A percentile compares a stretch with the other conserved stretches of the same genome.
Evolutionary conservation across 225 moss, liverwort and hornwort genomes (phyloP).

Genomic region (Rhytidiadelphus loreus): DNA sequence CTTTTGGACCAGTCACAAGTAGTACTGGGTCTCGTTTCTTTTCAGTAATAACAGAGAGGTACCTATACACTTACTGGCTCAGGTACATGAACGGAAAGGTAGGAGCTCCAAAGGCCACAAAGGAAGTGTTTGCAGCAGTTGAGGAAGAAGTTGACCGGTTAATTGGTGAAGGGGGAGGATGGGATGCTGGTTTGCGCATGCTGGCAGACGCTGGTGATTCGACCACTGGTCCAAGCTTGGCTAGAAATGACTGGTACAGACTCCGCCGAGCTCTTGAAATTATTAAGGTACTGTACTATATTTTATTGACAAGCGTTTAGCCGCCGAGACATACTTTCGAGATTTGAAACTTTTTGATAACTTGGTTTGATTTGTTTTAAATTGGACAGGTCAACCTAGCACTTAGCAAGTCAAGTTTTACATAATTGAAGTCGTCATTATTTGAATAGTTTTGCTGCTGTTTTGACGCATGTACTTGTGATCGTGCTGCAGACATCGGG

Average conservation of each 20-base stretch:
- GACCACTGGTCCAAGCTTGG: constrained; percentile 56
- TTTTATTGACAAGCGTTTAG: background rate
- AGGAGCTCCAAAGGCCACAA: constrained; percentile 78
- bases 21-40: background rate
- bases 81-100: constrained; percentile 94
- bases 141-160: constrained; percentile 52
- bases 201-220: constrained; percentile 78
- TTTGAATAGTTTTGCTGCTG: background rate
- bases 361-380: background rate
- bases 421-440: background rate
- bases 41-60: background rate
- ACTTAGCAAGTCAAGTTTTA: background rate
- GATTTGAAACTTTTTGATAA: background rate
- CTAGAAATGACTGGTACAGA: constrained; percentile 99
- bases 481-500: constrained; percentile 52
- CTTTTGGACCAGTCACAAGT: background rate
- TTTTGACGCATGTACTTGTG: background rate
- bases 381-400: background rate
- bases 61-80: background rate
- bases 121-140: constrained; percentile 63
- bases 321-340: background rate
- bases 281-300: constrained; percentile 44
- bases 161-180: constrained; percentile 55
- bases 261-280: constrained; percentile 91
- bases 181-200: constrained; percentile 72